These are phyloP conservation scores for Aspergillus felis DNA, from an alignment of 2,329 filamentous ascomycete genomes.

Conservation along the genomic window DNA sequence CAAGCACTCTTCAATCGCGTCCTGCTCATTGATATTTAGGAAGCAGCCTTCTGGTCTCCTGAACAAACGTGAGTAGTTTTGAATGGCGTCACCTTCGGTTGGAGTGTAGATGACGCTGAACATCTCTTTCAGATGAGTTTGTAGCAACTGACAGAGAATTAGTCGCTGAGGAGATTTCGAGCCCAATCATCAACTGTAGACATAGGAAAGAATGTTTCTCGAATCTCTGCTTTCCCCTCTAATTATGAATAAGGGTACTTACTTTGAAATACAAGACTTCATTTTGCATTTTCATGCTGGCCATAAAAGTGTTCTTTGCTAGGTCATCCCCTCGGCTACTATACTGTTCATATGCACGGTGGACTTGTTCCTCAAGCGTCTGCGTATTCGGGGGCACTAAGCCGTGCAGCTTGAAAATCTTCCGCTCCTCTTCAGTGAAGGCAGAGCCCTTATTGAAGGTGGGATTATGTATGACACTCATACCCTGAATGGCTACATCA, in stretches of 20 bases:
- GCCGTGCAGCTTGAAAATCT: conserved; percentile 66
- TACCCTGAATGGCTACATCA: conserved; percentile 31
- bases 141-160: conserved; percentile 54
- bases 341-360: conserved; percentile 79
- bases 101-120: conserved; percentile 88
- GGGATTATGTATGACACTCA: conserved; percentile 58
- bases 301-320: conserved; percentile 84
- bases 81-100: conserved; percentile 83
- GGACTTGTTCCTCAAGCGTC: conserved; percentile 70
- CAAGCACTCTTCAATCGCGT: conserved; percentile 63
- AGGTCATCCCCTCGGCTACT: conserved; percentile 58
- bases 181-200: not conserved
- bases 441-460: conserved; percentile 82
- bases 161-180: not conserved
- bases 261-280: conserved; percentile 76
- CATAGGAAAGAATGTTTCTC: not conserved
- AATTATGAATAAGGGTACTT: conserved; percentile 12
- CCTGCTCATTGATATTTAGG: conserved; percentile 66
- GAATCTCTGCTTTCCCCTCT: not conserved
- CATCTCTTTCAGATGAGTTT: conserved; percentile 80
- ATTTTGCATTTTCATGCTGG: conserved; percentile 80
- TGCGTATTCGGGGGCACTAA: conserved; percentile 70
- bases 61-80: conserved; percentile 76
- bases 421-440: conserved; percentile 66
- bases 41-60: conserved; percentile 77